These are phyloP conservation scores for Ogataea salicorniae DNA, from an alignment of 805 yeast species.

Conservation along the genomic window DNA sequence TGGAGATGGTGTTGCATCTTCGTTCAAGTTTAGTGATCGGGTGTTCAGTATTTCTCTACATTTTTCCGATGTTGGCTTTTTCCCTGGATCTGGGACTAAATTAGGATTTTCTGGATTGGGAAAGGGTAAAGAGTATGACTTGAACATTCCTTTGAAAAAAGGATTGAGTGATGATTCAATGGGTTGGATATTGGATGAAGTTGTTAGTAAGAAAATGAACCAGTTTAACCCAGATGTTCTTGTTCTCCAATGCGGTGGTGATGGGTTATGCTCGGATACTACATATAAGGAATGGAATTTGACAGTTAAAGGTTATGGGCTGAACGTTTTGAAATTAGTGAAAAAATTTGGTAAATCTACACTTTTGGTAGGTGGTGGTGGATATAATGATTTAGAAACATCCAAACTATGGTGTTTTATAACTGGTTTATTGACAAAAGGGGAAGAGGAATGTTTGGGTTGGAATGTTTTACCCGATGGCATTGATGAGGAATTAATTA, in stretches of 20 bases:
- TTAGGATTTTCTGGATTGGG: slow-evolving; percentile 33
- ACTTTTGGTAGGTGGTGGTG: slow-evolving; percentile 71
- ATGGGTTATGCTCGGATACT: slow-evolving; percentile 61
- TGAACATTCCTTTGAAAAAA: slow-evolving; percentile 52
- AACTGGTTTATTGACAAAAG: slow-evolving; percentile 26
- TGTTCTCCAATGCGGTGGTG: slow-evolving; percentile 69
- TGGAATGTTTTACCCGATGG: slow-evolving; percentile 39
- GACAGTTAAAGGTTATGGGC: slow-evolving; percentile 45
- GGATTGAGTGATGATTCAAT: slow-evolving; percentile 51
- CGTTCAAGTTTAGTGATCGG: slow-evolving; percentile 49
- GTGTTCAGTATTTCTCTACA: slow-evolving; percentile 64
- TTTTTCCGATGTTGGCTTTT: slow-evolving; percentile 60
- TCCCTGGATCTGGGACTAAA: slow-evolving; percentile 62
- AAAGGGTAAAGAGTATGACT: slow-evolving; percentile 32
- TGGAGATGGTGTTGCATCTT: slow-evolving; percentile 74
- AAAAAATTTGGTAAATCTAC: slow-evolving; percentile 29
- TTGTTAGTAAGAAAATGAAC: slow-evolving; percentile 39
- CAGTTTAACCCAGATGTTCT: slow-evolving; percentile 44
- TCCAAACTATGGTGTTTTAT: slow-evolving; percentile 57
- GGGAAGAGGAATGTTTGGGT: slow-evolving; percentile 11
- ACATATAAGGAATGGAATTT: slow-evolving; percentile 65
- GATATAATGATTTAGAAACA: slow-evolving; percentile 57
- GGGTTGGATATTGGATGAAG: slow-evolving; percentile 31
- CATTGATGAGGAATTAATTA: slow-evolving; percentile 36
- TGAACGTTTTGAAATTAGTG: slow-evolving; percentile 29